Evolutionary conservation across 805 yeast species (phyloP).

Genomic region (Candida takata): DNA sequence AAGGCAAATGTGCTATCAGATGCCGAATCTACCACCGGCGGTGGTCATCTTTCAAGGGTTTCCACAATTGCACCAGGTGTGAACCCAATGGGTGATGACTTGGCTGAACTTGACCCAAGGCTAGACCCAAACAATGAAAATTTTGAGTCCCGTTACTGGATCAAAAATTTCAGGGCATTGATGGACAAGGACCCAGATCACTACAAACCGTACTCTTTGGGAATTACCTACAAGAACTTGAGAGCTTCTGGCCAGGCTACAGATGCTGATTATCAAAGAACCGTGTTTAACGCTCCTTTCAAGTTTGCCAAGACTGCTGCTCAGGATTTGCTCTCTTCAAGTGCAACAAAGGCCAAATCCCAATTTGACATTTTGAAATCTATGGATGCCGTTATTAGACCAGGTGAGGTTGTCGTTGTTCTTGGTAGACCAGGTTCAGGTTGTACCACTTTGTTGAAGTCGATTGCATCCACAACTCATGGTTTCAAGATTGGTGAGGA

Average conservation of each 20-base stretch:
- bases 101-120: constrained; percentile 30
- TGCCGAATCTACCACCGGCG: too few relatives aligned
- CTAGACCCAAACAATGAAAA: constrained; percentile 53
- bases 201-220: constrained; percentile 49
- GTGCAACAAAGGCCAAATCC: constrained; percentile 20
- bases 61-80: constrained; percentile 32
- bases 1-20: too few relatives aligned
- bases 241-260: constrained; percentile 55
- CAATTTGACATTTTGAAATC: constrained; percentile 41
- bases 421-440: constrained; percentile 78
- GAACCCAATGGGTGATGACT: constrained; percentile 25
- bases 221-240: constrained; percentile 52
- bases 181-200: constrained; percentile 51
- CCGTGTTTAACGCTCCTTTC: constrained; percentile 39
- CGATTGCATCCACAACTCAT: constrained; percentile 48
- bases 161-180: constrained; percentile 48
- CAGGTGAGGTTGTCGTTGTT: constrained; percentile 68
- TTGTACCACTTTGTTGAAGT: constrained; percentile 53
- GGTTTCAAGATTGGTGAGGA: constrained; percentile 44
- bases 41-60: constrained; percentile 17
- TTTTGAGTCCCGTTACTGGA: constrained; percentile 58
- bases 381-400: constrained; percentile 49
- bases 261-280: constrained; percentile 61
- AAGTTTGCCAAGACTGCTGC: constrained; percentile 18
- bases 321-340: constrained; percentile 15